Evolutionary conservation across 768 basidiomycete genomes (phyloP).

Genomic region (Fistulinella prunicolor): DNA sequence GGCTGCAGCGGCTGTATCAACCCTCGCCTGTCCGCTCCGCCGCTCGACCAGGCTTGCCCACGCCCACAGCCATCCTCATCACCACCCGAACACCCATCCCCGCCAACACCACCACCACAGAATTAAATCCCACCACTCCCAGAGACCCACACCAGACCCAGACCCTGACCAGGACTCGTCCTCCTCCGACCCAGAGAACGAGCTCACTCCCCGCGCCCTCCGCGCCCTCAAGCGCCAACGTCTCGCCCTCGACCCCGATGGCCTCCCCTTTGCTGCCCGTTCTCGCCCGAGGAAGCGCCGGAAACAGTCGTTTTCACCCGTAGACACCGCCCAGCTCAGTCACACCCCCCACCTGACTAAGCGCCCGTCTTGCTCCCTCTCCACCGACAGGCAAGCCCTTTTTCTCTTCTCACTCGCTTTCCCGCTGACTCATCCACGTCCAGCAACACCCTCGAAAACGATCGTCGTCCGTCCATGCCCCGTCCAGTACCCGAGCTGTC

Average conservation of each 20-base stretch:
- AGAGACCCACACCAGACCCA: slow-evolving; percentile 9
- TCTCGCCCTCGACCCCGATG: slow-evolving; percentile 29
- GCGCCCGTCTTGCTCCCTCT: slow-evolving; percentile 14
- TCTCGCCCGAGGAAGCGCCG: slow-evolving; percentile 20
- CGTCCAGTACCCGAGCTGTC: neutral
- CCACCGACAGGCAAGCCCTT: slow-evolving; percentile 1
- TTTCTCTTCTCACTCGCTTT: neutral
- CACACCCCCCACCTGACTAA: slow-evolving; percentile 1
- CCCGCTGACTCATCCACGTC: neutral
- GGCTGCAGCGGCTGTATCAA: slow-evolving; percentile 29
- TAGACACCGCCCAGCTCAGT: slow-evolving; percentile 7
- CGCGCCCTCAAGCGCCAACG: slow-evolving; percentile 34
- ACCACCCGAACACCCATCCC: slow-evolving; percentile 1
- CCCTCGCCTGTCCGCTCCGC: slow-evolving; percentile 29
- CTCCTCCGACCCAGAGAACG: slow-evolving; percentile 26
- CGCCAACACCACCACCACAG: neutral
- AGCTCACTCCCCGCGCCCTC: slow-evolving; percentile 34
- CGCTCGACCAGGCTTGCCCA: slow-evolving; percentile 29
- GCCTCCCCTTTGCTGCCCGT: slow-evolving; percentile 18
- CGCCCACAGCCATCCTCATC: slow-evolving; percentile 9
- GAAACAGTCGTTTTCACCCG: slow-evolving; percentile 2
- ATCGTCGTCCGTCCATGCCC: too few species aligned
- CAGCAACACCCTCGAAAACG: too few species aligned
- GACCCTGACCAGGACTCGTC: slow-evolving; percentile 19
- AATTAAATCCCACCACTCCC: neutral